Conservation (phyloP, 345 rosid species). For the rapeseed (Brassica napus) region Da-Ae NC_063448.1:45911001-45911500, state of each 20-base stretch:
- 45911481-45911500: conserved; percentile 78
- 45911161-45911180: conserved; percentile 56
- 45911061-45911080: conserved; percentile 95
- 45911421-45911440: conserved; percentile 73
- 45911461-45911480: conserved; percentile 86
- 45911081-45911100: conserved; percentile 9
- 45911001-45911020: conserved; percentile 98
- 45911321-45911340: conserved; percentile 83
- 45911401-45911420: conserved; percentile 65
- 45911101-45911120: background rate
- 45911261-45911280: conserved; percentile 78
- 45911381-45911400: conserved; percentile 92
- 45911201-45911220: conserved; percentile 89
- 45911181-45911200: conserved; percentile 88
- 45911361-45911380: conserved; percentile 98
- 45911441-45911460: conserved; percentile 82
- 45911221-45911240: conserved; percentile 82
- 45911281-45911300: conserved; percentile 99
- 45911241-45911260: conserved; percentile 81
- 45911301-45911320: conserved; percentile 83
- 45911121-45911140: conserved; percentile 13
- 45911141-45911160: conserved; percentile 14
- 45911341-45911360: conserved; percentile 87
- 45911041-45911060: conserved; percentile 92
- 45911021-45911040: conserved; percentile 94